Base-by-base conservation (phyloP, 805 yeast species). In the Cyberlindnera americana region DNA sequence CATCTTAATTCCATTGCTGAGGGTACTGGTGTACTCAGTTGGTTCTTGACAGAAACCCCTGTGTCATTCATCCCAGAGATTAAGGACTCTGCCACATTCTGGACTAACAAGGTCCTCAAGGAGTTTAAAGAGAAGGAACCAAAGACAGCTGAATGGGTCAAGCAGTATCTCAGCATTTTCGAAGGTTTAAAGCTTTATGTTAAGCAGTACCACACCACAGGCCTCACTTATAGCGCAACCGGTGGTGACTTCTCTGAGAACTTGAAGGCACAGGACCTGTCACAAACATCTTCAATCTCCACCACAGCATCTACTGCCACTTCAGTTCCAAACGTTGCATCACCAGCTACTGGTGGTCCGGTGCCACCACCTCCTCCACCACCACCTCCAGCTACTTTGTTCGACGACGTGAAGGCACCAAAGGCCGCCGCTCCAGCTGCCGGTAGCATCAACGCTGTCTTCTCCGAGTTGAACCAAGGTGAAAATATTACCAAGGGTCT, bases 1-100 rank as follows among this genome's bases (percentile, higher is more conserved):
- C 86, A 85, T 57, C 72, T 93, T 61, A 87, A 83, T 52, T 76
- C 97, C 2, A 72, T 93, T 29, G 77, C 89, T 19, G 98, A 93
- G 59, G 97, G 96, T 35, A 77, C 84, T 9, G 89, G 96, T 10
- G 87, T 85, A 6, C 69, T 90, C 38, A 95, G 95, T 18, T 93
- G 99, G 99, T 75, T 91, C 46, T 78, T 86, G 15, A 75, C 77
- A 6, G 77, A 72, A 4, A 78, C 87, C 5, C 96, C 97, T 1
- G 77, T 83, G 13, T 77, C 87, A 0, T 75, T 72, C 48, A 74
- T 93, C 41, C 77, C 83, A 4, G 96, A 90, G 49, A 85, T 81
- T 65, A 85, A 83, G 58, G 99, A 93, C 57, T 78, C 95, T 16
- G 85, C 96, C 25, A 91, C 83, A 60, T 93, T 93, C 65, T 93